Evolutionary conservation across 345 rosid genomes (phyloP), one percentile per base, ranked within the genome.

Genomic region (Clausena lansium): DNA sequence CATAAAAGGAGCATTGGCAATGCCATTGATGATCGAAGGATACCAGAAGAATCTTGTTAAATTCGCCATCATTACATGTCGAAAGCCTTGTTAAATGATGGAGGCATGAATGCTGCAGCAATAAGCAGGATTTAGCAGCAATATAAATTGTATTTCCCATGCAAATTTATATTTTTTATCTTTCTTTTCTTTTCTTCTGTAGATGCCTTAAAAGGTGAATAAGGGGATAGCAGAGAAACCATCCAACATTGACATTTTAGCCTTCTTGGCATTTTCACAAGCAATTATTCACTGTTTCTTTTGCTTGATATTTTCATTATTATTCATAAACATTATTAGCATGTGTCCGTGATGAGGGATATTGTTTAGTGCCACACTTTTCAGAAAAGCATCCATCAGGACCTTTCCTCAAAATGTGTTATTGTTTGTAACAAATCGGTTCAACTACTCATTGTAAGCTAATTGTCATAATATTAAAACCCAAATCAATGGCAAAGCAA

Each of bases 1-100:
- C 59, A 84, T 95, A 22, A 87, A 83, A 85, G 98, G 98, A 83
- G 98, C 98, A 2, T 75, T 93, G 75, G 96, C 87, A 50, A 91
- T 95, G 95, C 98, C 98, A 50, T 80, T 92, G 86, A 92, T 95
- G 97, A 93, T 95, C 7, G 85, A 93, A 86, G 98, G 98, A 27
- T 92, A 82, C 91, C 82, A 88, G 89, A 95, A 93, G 81, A 95
- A 86, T 71, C 76, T 95, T n/a, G 90, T 93, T 36, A 93, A 92
- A 86, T 95, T 89, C 73, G 85, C 89, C 22, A 82, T 95, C 73
- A 89, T 95, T 80, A 91, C 97, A 22, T 92, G 98, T 80, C 83
- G 85, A 76, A 95, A 91, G 85, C 93, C 93, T 5, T 70, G 76
- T 28, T 76, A 79, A 82, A 19, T 6, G 55, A 41, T 10, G 61